phyloP scores from a whole-genome alignment of 306 rosid species.

The Crotalaria pallida region DNA sequence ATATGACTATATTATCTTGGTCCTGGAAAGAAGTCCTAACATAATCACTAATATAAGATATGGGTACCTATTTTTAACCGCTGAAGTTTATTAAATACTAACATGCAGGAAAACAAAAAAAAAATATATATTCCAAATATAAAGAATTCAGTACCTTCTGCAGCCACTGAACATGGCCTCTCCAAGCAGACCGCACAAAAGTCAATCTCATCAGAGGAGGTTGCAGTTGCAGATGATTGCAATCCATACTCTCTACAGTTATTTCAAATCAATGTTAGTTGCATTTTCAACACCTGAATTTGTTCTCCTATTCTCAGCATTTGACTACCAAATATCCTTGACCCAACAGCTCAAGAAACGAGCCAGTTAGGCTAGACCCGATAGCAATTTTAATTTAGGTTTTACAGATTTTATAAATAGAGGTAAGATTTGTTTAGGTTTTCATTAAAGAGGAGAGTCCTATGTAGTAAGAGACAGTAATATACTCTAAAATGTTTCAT shows the following conservation, averaged over 20 bases:
- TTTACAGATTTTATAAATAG: neutral
- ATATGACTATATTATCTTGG: neutral
- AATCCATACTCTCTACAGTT: slow-evolving; percentile 75
- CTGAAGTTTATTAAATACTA: neutral
- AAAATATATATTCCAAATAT: slow-evolving; percentile 8
- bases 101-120: neutral
- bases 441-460: neutral
- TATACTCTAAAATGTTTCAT: neutral
- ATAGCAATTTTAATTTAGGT: neutral
- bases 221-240: slow-evolving; percentile 51
- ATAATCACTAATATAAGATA: neutral
- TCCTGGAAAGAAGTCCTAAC: neutral
- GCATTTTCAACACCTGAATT: slow-evolving; percentile 1
- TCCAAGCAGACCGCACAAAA: slow-evolving; percentile 88
- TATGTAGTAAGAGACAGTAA: neutral
- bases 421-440: neutral
- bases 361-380: neutral
- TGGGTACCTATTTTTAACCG: neutral
- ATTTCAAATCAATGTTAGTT: slow-evolving; percentile 30
- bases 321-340: neutral
- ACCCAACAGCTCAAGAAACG: neutral
- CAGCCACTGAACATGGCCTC: slow-evolving; percentile 87
- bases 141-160: slow-evolving; percentile 55
- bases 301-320: neutral
- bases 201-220: slow-evolving; percentile 61